phyloP scores from a whole-genome alignment of 192 early-diverging fungal genomes.

The Coemansia sp. region DNA sequence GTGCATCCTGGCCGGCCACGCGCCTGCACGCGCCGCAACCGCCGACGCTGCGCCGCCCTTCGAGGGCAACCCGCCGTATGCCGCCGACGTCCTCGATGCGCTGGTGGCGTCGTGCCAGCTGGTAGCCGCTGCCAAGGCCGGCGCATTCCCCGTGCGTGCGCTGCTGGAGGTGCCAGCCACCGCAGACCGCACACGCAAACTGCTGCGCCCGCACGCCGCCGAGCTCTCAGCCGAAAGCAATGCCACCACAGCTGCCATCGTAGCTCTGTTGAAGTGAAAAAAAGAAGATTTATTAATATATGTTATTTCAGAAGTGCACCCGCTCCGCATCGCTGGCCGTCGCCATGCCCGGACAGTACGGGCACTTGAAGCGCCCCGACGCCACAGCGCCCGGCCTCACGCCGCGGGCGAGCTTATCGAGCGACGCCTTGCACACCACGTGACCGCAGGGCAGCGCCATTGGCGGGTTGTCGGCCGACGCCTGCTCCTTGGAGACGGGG shows the following conservation, averaged over 20 bases:
- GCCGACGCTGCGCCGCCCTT: constrained; percentile 11
- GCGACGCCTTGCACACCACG: constrained; percentile 89
- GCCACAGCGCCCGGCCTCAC: constrained; percentile 51
- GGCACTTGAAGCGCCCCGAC: constrained; percentile 86
- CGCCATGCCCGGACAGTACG: constrained; percentile 92
- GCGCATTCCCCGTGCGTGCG: constrained; percentile 50
- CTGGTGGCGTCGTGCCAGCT: constrained; percentile 19
- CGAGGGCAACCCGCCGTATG: constrained; percentile 29
- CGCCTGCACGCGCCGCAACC: constrained; percentile 13
- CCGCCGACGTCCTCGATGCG: constrained; percentile 26
- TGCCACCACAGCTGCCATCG: constrained; percentile 22
- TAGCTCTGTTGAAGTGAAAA: neutral
- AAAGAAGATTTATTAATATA: neutral
- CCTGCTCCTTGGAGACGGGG: constrained; percentile 95
- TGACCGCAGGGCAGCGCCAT: constrained; percentile 99
- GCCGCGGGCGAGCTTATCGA: constrained; percentile 78
- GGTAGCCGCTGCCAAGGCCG: constrained; percentile 27
- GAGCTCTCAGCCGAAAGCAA: constrained; percentile 23
- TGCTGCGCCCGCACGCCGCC: constrained; percentile 18
- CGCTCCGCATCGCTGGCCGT: constrained; percentile 71
- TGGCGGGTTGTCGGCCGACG: constrained; percentile 89
- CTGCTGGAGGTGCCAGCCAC: constrained; percentile 50
- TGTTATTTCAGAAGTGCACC: constrained; percentile 52
- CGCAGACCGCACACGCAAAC: constrained; percentile 11
- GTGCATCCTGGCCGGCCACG: constrained; percentile 44